These are phyloP conservation scores for Coccomyxa sp. DNA, from an alignment of 139 green algal species.

Conservation along the genomic window DNA sequence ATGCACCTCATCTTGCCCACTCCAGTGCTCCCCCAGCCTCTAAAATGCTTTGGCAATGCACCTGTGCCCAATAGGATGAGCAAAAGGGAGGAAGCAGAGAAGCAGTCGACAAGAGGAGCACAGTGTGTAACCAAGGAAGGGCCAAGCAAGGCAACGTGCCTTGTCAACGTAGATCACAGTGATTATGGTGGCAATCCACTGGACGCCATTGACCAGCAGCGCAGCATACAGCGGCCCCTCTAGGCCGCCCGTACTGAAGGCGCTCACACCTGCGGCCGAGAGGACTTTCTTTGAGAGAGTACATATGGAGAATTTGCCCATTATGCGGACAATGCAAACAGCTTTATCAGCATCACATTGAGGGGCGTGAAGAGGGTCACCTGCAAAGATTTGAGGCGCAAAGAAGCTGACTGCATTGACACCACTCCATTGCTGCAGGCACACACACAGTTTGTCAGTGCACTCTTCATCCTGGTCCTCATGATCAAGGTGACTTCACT, in stretches of 20 bases:
- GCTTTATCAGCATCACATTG: background rate
- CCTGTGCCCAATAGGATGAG: too few relatives aligned
- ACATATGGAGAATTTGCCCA: background rate
- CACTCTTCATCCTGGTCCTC: background rate
- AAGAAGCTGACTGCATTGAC: slow-evolving; percentile 25
- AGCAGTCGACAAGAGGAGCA: too few relatives aligned
- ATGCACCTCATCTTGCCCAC: too few relatives aligned
- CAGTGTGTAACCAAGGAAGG: too few relatives aligned
- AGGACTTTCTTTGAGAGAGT: background rate
- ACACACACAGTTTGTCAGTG: background rate
- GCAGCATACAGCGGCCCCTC: slow-evolving; percentile 14
- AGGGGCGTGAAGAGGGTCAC: background rate
- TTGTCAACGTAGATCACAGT: slow-evolving; percentile 17
- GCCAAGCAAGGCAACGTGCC: too few relatives aligned
- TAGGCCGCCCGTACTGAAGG: background rate
- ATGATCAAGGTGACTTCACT: background rate
- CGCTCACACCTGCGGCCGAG: background rate
- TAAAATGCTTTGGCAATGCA: too few relatives aligned
- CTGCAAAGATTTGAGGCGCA: slow-evolving; percentile 18
- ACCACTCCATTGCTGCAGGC: slow-evolving; percentile 15
- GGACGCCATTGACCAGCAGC: slow-evolving; percentile 21
- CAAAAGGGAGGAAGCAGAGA: too few relatives aligned
- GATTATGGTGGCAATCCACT: slow-evolving; percentile 21
- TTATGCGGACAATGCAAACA: background rate
- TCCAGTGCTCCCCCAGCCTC: too few relatives aligned